Evolutionary conservation across 345 rosid species (phyloP), one percentile per base, ranked within the genome.

Genomic region (Draba incana): DNA sequence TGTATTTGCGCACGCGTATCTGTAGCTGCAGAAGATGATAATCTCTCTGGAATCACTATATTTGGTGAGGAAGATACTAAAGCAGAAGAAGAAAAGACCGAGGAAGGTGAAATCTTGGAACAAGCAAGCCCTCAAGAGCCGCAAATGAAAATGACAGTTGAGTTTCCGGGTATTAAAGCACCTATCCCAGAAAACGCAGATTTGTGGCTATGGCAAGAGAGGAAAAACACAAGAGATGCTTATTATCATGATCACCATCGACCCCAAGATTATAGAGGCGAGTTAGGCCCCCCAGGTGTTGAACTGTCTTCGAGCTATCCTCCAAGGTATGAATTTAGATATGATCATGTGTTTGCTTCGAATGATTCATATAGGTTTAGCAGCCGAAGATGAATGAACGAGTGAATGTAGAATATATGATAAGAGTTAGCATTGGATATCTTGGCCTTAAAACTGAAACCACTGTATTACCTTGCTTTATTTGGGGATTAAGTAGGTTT

Each of bases 131-230:
- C 75, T 72, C 63, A 7, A 50, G 81, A 81, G 61, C 83, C 76
- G 33, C 16, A 20, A 64, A 79, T 5, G 84, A 89, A 81, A 75
- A 89, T 28, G 90, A 72, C 81, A 3, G 82, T 85, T 59, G 78
- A 77, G 66, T 94, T 94, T 76, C 98, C 93, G 0, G 99, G 99
- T 68, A 69, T 91, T 62, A 94, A 94, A 62, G 96, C 90, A 43
- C 90, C 93, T 9, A 84, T 94, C 56, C 99, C 92, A 23, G 82
- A 79, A 68, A 82, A 82, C 50, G 92, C 97, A 23, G 88, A 94
- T 79, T 79, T 76, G 78, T 62, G 75, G 61, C 78, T 57, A 56
- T 75, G 74, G 78, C 47, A 75, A 39, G 33, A 68, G 43, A 47
- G 69, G 60, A 65, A 30, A 44, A 74, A 72, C 77, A 78, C 86